These are phyloP conservation scores for Ganoderma multipileum DNA, from an alignment of 1,284 basidiomycete species.

Conservation along the genomic window DNA sequence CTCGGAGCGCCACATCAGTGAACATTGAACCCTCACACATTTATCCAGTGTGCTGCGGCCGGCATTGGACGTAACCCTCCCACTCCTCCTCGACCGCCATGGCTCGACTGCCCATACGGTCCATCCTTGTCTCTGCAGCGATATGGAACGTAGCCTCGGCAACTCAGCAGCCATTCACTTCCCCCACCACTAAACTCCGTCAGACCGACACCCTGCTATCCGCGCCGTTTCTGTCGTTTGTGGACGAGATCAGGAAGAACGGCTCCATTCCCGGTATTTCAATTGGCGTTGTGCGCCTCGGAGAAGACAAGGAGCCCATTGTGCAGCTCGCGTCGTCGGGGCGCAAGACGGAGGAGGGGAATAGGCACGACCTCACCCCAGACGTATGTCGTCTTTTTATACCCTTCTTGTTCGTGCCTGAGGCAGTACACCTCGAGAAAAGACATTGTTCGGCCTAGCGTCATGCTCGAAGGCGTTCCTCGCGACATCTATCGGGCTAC, in stretches of 20 bases:
- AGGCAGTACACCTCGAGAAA: neutral
- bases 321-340: conserved; percentile 31
- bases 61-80: neutral
- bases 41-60: neutral
- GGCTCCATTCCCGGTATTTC: conserved; percentile 32
- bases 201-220: conserved; percentile 8
- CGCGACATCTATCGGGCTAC: conserved; percentile 40
- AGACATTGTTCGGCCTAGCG: conserved; percentile 49
- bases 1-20: too few relatives aligned
- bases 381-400: conserved; percentile 32
- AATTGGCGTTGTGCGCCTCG: conserved; percentile 32
- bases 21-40: too few relatives aligned
- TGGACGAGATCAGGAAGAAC: conserved; percentile 28
- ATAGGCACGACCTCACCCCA: conserved; percentile 32
- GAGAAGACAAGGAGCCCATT: conserved; percentile 14
- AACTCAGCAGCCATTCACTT: neutral
- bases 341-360: conserved; percentile 38
- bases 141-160: neutral
- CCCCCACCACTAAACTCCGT: neutral
- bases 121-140: neutral
- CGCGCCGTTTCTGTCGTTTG: conserved; percentile 10
- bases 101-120: neutral
- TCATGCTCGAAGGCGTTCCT: conserved; percentile 54
- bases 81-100: neutral
- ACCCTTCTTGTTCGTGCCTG: neutral